A percentile compares a stretch with the other conserved stretches of the same genome.
These are phyloP conservation scores for Penicillium polonicum DNA, from an alignment of 2,329 filamentous ascomycete species.

Conservation along the genomic window DNA sequence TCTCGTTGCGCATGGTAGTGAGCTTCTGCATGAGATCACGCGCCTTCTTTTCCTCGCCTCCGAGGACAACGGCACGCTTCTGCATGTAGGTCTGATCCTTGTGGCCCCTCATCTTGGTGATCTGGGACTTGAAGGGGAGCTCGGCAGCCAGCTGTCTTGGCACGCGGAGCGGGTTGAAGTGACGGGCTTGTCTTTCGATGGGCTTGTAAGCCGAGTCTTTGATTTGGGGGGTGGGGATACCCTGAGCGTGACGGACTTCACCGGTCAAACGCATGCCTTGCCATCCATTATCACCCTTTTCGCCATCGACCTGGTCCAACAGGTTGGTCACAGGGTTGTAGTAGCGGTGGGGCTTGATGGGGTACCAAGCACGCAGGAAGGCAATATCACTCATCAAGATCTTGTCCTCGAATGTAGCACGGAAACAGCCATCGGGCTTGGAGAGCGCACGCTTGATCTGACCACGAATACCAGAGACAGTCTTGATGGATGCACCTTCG, in stretches of 20 bases:
- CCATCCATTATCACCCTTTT: conserved; percentile 57
- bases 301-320: conserved; percentile 56
- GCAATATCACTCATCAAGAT: conserved; percentile 95
- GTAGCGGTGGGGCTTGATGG: conserved; percentile 90
- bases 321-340: conserved; percentile 96
- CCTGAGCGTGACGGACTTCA: conserved; percentile 76
- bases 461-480: conserved; percentile 89
- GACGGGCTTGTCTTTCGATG: conserved; percentile 59
- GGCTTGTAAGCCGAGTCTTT: conserved; percentile 82
- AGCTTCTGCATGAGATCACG: conserved; percentile 90
- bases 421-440: conserved; percentile 93
- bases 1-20: conserved; percentile 85
- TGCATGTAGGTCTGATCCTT: conserved; percentile 84
- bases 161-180: conserved; percentile 68
- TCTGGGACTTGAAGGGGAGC: conserved; percentile 90
- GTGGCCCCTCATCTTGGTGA: conserved; percentile 76
- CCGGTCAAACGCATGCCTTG: conserved; percentile 91
- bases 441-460: conserved; percentile 95
- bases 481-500: conserved; percentile 92
- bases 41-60: conserved; percentile 84
- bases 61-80: conserved; percentile 86
- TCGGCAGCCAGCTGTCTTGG: conserved; percentile 63
- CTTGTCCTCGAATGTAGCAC: conserved; percentile 98
- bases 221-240: conserved; percentile 71
- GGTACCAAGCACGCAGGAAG: conserved; percentile 95